A percentile compares a stretch with the other conserved stretches of the same genome.
Conservation (phyloP, 768 basidiomycete genomes). For the Chalciporus piperatus region DNA sequence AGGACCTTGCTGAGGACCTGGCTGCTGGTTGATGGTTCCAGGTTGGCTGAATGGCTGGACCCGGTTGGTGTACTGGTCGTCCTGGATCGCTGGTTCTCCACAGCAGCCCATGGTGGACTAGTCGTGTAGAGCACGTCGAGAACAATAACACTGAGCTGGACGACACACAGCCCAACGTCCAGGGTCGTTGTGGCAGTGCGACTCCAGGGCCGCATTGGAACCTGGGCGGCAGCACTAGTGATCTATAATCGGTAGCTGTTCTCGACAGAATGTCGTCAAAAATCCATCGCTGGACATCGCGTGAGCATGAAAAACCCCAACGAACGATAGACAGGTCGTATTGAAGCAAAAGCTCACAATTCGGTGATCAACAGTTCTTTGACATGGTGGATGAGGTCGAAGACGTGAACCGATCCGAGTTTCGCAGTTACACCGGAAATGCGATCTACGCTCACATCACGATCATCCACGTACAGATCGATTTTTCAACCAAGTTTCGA, state of each 20-base stretch:
- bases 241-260: no score
- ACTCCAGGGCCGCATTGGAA: no score
- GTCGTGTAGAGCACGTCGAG: background rate
- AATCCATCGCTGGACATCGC: no score
- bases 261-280: no score
- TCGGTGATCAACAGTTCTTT: background rate
- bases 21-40: constrained; percentile 51
- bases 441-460: background rate
- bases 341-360: background rate
- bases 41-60: constrained; percentile 28
- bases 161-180: background rate
- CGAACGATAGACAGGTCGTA: background rate
- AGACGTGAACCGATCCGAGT: background rate
- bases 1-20: constrained; percentile 37
- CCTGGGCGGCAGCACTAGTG: no score
- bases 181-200: background rate
- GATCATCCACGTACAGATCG: background rate
- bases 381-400: background rate
- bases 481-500: background rate
- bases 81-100: constrained; percentile 42
- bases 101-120: constrained; percentile 59
- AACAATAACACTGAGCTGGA: background rate
- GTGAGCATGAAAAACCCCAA: no score
- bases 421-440: background rate
- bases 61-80: constrained; percentile 35